Evolutionary conservation across 1,284 basidiomycete genomes (phyloP).

Genomic region (Austroboletus rostrupii): DNA sequence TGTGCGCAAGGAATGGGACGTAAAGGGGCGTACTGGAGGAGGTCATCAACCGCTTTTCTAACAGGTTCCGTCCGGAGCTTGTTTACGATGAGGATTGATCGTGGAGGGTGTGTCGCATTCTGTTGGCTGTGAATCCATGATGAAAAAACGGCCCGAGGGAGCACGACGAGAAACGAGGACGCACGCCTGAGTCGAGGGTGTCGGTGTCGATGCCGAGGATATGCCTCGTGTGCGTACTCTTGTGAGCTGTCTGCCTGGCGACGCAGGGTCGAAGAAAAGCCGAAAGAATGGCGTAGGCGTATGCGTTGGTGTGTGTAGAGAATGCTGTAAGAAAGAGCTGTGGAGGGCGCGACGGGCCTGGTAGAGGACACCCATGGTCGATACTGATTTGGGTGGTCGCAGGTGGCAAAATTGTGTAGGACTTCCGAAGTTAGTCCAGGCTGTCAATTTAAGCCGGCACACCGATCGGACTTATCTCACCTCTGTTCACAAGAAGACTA

Average conservation of each 20-base stretch:
- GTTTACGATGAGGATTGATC: slow-evolving; percentile 67
- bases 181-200: slow-evolving; percentile 23
- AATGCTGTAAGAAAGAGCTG: slow-evolving; percentile 19
- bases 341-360: slow-evolving; percentile 24
- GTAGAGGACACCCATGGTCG: slow-evolving; percentile 20
- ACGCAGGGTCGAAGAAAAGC: neutral
- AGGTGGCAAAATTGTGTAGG: neutral
- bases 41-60: slow-evolving; percentile 66
- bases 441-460: slow-evolving; percentile 15
- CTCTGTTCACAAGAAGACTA: too few species aligned
- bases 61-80: slow-evolving; percentile 72
- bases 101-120: slow-evolving; percentile 22
- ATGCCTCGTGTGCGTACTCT: slow-evolving; percentile 11
- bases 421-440: neutral
- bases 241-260: neutral
- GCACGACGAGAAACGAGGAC: slow-evolving; percentile 13
- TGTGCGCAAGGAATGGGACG: neutral
- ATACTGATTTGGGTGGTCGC: slow-evolving; percentile 1
- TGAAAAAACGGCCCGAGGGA: slow-evolving; percentile 18
- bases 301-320: neutral
- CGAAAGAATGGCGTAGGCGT: slow-evolving; percentile 4
- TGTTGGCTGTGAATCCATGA: slow-evolving; percentile 27
- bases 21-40: slow-evolving; percentile 52
- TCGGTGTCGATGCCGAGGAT: slow-evolving; percentile 4
- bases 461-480: neutral